phyloP scores from a whole-genome alignment of 2,329 filamentous ascomycete genomes.

The Leptographium flavum region DNA sequence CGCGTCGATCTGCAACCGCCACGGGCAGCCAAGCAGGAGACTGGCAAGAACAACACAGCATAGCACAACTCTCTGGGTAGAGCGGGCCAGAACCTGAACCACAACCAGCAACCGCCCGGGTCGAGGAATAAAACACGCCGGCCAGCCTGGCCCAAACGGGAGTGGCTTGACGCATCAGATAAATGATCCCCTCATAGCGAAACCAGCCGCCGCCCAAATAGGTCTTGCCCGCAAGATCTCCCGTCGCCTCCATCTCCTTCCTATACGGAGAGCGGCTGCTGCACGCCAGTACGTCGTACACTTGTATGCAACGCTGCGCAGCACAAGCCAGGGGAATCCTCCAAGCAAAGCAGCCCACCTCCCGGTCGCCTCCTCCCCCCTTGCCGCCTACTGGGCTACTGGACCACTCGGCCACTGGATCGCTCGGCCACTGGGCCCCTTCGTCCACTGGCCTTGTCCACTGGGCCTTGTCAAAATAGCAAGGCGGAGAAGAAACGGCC shows the following conservation, averaged over 20 bases:
- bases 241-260: constrained; percentile 30
- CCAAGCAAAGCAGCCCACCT: constrained; percentile 11
- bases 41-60: neutral
- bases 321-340: constrained; percentile 13
- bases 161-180: constrained; percentile 1
- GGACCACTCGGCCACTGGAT: neutral
- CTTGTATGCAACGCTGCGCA: constrained; percentile 22
- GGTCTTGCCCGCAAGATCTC: constrained; percentile 20
- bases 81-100: neutral
- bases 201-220: constrained; percentile 1
- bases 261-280: constrained; percentile 33
- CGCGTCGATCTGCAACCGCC: too few relatives aligned
- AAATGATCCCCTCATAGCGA: constrained; percentile 5
- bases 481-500: constrained; percentile 5
- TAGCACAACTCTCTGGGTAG: neutral
- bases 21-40: too few relatives aligned
- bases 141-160: constrained; percentile 3
- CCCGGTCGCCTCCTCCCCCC: constrained; percentile 4
- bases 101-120: neutral
- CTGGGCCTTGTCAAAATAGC: constrained; percentile 5
- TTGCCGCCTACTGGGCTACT: too few relatives aligned
- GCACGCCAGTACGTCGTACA: constrained; percentile 22
- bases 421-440: too few relatives aligned
- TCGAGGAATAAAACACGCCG: neutral
- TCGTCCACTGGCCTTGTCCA: neutral